Base-by-base conservation (phyloP, 768 basidiomycete genomes). In the Strobilomyces confusus region DNA sequence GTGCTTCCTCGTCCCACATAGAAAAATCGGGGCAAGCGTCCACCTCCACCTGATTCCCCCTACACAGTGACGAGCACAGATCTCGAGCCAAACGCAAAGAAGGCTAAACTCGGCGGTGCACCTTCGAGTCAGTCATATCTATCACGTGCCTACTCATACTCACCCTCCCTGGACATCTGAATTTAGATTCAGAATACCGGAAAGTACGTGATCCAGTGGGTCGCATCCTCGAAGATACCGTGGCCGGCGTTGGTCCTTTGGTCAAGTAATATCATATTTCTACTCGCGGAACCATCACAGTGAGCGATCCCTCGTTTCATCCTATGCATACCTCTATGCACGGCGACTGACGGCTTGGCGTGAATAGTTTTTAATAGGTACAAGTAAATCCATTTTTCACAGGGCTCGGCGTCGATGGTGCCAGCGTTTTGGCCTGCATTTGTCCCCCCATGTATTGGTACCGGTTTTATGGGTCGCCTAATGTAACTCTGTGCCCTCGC, bases 1-100 rank as follows among this genome's bases (percentile, higher is more conserved):
- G 11, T 11, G 29, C 29, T 30, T 30, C 29, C 6, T 30, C 6
- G 29, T 33, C 32, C 5, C 32, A 14, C 30, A 23, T 63, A 84
- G 82, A 83, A 77, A 78, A 77, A 71, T 32, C 72, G 82, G 65
- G 78, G 80, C 68, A 84, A 83, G 72, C 81, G 82, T 60, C 72
- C 61, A 52, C 48, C 70, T 63, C 65, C 70, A 57, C 73, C 74
- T 68, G 75, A 75, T 61, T 59, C 68, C 51, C 49, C 74, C 41
- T 54, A 61, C 60, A 62, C 72, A 63, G 60, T 65, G 32, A 58
- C 62, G 54, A 59, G 56, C 62, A 63, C 64, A 70, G 75, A 77
- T 65, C 63, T 59, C 45, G 65, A 51, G 25, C 19, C 32, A 47
- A 56, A 64, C 17, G 55, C 64, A 19, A 80, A 79, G 72, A 80